Conservation (phyloP, 2,329 filamentous ascomycete genomes). For the Colletotrichum scovillei region DNA sequence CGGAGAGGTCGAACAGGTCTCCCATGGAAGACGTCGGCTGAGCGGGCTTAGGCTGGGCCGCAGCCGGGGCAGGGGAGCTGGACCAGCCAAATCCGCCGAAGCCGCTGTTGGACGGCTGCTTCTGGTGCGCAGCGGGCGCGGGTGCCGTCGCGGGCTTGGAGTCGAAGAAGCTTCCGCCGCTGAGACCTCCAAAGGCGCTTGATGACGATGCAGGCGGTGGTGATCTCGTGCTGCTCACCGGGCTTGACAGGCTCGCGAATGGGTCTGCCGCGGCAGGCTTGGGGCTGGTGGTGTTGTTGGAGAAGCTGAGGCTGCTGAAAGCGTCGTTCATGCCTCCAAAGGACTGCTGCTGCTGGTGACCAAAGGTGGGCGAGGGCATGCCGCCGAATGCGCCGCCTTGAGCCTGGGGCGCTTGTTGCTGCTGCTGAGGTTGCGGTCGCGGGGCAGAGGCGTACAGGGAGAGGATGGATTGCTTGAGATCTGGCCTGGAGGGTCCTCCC, state of each 20-base stretch:
- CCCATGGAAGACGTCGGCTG: slow-evolving; percentile 69
- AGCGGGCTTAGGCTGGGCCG: slow-evolving; percentile 53
- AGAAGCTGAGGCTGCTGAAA: slow-evolving; percentile 64
- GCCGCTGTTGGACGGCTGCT: slow-evolving; percentile 66
- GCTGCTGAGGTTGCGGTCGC: slow-evolving; percentile 72
- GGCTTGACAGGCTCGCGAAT: slow-evolving; percentile 70
- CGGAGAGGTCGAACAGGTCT: slow-evolving; percentile 84
- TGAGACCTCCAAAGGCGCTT: slow-evolving; percentile 62
- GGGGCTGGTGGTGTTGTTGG: slow-evolving; percentile 47
- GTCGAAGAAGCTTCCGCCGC: slow-evolving; percentile 88
- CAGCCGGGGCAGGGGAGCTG: slow-evolving; percentile 54
- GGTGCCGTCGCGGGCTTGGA: slow-evolving; percentile 70
- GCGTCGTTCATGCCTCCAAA: slow-evolving; percentile 81
- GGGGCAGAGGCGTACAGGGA: slow-evolving; percentile 91
- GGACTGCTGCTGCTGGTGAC: slow-evolving; percentile 59
- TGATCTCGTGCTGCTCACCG: slow-evolving; percentile 46
- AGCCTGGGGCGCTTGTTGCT: slow-evolving; percentile 61
- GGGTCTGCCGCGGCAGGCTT: slow-evolving; percentile 65
- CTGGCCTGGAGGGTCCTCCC: slow-evolving; percentile 80
- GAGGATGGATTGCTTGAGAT: slow-evolving; percentile 96
- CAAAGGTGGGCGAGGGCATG: slow-evolving; percentile 68
- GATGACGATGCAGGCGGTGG: slow-evolving; percentile 47
- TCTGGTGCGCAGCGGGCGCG: slow-evolving; percentile 59
- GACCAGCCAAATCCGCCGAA: slow-evolving; percentile 77
- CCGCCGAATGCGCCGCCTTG: slow-evolving; percentile 71